These are phyloP conservation scores for Avena atlantica DNA, from an alignment of 176 grass and related monocot species.

Conservation along the genomic window DNA sequence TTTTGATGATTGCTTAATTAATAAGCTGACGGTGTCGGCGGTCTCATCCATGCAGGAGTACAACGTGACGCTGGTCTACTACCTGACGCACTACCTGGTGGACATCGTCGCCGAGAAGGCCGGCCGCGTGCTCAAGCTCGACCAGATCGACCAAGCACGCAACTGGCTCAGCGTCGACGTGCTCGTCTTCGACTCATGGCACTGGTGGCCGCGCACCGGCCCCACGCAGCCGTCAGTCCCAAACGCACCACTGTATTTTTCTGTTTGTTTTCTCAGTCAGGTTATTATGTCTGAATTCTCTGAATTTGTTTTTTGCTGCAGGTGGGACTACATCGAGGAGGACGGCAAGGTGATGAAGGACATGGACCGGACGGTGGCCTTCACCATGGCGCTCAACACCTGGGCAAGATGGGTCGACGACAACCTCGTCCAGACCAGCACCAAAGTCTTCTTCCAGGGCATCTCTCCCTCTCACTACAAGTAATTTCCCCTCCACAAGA, in stretches of 20 bases:
- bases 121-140: constrained; percentile 78
- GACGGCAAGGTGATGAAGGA: constrained; percentile 48
- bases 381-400: constrained; percentile 66
- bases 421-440: constrained; percentile 47
- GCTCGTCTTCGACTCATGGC: constrained; percentile 91
- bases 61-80: constrained; percentile 73
- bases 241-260: background rate
- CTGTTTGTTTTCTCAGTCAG: background rate
- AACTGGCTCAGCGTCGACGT: constrained; percentile 72
- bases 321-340: constrained; percentile 85
- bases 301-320: background rate
- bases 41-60: constrained; percentile 57
- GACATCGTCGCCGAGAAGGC: constrained; percentile 49
- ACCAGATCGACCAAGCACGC: constrained; percentile 49
- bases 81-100: constrained; percentile 89
- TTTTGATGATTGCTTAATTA: too few relatives aligned
- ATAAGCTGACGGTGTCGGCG: too few relatives aligned
- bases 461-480: constrained; percentile 77
- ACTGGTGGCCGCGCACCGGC: constrained; percentile 87
- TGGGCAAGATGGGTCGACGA: constrained; percentile 79
- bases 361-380: constrained; percentile 80
- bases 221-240: constrained; percentile 49
- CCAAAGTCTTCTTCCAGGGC: constrained; percentile 82
- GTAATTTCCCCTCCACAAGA: constrained; percentile 39
- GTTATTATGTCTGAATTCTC: background rate